Base-by-base conservation (phyloP, 192 early-diverging fungal species). In the Backusella morwellensis region DNA sequence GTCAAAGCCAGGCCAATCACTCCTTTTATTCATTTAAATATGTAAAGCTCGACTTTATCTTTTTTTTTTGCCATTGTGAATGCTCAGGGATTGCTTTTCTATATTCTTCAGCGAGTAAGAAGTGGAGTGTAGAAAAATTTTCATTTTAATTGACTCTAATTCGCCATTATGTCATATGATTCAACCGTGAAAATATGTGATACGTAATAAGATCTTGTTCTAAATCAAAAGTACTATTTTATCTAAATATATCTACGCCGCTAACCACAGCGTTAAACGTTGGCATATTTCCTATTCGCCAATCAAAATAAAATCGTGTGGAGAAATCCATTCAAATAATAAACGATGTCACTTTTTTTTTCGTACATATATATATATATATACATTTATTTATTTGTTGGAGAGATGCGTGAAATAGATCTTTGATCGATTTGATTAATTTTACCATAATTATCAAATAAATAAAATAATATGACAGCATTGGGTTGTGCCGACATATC, bases 401-500 rank as follows among this genome's bases (percentile, higher is more conserved):
- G 11, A 14, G 56, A 63, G 11, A 63, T 12, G 29, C 1, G 56
- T 63, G 11, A 12, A 26, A 9, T 56, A 56, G 21, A 14, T 63
- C 2, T 63, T 63, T 63, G 56, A 63, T 26, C 56, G 12, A 26
- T 63, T 29, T 63, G 56, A 63, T 63, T 63, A 29, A 63, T 63
- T 29, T 59, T 29, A 50, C 47, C 17, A n/a, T 50, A 50, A 50
- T 50, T 7, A 50, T 6, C 15, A 44, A 44, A 44, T 50, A 29
- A 63, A 29, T 63, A 63, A 26, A 63, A 29, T 63, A 63, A 26
- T 26, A 63, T 63, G 56, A 63, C 56, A 63, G 56, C 56, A 63
- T 29, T 29, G 23, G 2, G 2, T 63, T 63, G 19, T 63, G 12
- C 29, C 11, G 21, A 63, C 56, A 14, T 59, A 26, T 29, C 26